Evolutionary conservation across 257 asterid species (phyloP).

Genomic region (Solanum ahanhuiri): DNA sequence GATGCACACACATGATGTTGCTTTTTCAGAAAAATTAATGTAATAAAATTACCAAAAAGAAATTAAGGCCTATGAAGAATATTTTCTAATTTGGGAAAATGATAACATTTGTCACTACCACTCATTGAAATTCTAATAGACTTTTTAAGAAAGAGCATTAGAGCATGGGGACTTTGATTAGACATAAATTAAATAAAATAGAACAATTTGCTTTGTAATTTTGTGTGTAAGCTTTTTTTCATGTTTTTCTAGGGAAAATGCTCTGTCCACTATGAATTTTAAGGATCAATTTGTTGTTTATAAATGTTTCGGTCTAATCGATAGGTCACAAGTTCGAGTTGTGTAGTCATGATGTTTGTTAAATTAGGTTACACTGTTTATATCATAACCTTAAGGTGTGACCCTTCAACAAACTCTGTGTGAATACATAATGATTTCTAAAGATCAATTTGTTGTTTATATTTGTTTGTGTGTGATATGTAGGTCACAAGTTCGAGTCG

Average conservation of each 20-base stretch:
- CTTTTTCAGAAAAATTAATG: constrained; percentile 2
- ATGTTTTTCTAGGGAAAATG: background rate
- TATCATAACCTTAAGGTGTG: background rate
- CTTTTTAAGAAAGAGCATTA: constrained; percentile 4
- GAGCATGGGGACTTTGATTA: background rate
- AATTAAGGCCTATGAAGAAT: background rate
- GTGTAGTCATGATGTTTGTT: too few species aligned
- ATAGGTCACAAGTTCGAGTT: too few species aligned
- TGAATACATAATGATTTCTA: accelerated
- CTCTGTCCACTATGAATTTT: background rate
- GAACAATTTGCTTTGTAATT: constrained; percentile 2
- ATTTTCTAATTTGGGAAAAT: background rate
- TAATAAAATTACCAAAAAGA: background rate
- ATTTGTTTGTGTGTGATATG: background rate
- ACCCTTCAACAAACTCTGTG: accelerated
- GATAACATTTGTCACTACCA: background rate
- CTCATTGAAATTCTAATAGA: background rate
- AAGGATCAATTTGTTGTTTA: background rate
- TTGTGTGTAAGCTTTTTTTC: background rate
- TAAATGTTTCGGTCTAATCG: background rate
- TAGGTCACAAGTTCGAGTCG: background rate
- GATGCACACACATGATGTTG: constrained; percentile 9
- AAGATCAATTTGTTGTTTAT: too few species aligned
- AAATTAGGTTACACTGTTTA: too few species aligned
- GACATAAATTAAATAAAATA: background rate